Evolutionary conservation across 208 protist species (phyloP), one percentile per base, ranked within the genome.

Genomic region (Crithidia bombi): DNA sequence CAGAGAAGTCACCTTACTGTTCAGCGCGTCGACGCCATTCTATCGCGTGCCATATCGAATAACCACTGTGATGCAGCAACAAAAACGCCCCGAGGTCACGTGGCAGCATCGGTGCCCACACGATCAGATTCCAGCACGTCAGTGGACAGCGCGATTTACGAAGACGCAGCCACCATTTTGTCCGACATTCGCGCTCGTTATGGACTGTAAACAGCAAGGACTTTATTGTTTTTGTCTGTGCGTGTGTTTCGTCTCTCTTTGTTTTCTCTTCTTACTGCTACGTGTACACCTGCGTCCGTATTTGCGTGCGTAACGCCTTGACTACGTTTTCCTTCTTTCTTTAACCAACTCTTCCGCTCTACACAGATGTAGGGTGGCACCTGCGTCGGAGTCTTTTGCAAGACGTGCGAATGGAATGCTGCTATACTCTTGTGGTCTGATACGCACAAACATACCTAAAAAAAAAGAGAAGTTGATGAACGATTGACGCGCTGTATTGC

Each of bases 161-260:
- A 88, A 39, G 83, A 85, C 30, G 83, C 79, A 1, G 66, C 62
- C 35, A 68, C 76, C 39, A 88, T 88, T 52, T 56, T 88, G 36
- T 78, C 68, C 7, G 76, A 84, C 41, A 88, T 88, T 46, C 66
- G 76, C 38, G 66, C 75, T 44, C 74, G 72, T 30, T 81, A 88
- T 57, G 73, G 76, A 14, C 62, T 88, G 26, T 83, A 62, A 66
- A 25, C 14, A 11, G 5, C 26, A 2, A 10, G 4, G 4, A 4
- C 9, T 35, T 15, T n/a, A n/a, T n/a, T n/a, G 19, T 9, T 25
- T 23, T 9, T 38, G 43, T 26, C n/a, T 46, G 32, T 7, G 36
- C n/a, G 30, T 54, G 12, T 36, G 36, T n/a, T 32, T 6, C 43
- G 43, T 47, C 43, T n/a, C 43, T 7, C 43, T 5, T 47, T 47